These are phyloP conservation scores for Ceratocystis ficicola DNA, from an alignment of 2,329 filamentous ascomycete genomes.

Conservation along the genomic window DNA sequence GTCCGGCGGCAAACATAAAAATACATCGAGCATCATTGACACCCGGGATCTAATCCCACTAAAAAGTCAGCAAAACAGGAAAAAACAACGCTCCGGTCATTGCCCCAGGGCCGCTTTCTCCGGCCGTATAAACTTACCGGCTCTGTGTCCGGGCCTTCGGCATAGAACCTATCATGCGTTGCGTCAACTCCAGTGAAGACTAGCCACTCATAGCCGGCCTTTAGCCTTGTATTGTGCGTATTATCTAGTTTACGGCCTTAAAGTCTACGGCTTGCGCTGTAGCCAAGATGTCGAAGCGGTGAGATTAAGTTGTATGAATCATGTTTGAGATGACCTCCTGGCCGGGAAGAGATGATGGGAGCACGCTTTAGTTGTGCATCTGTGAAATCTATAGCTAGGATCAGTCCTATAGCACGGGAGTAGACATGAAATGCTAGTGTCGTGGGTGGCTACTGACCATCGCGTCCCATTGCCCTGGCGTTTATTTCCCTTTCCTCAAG, in stretches of 20 bases:
- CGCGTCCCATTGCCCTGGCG: slow-evolving; percentile 32
- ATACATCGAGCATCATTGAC: slow-evolving; percentile 31
- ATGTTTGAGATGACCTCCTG: slow-evolving; percentile 24
- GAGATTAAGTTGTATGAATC: slow-evolving; percentile 24
- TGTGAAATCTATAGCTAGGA: not conserved
- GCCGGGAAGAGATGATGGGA: no score
- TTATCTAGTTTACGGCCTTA: slow-evolving; percentile 26
- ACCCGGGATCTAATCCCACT: slow-evolving; percentile 26
- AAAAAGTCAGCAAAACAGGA: slow-evolving; percentile 18
- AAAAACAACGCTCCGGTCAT: not conserved
- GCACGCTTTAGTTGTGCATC: not conserved
- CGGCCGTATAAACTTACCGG: not conserved
- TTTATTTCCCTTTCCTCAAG: slow-evolving; percentile 31
- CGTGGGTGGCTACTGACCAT: slow-evolving; percentile 24
- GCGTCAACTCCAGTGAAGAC: slow-evolving; percentile 26
- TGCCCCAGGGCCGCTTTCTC: no score
- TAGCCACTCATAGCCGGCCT: slow-evolving; percentile 28
- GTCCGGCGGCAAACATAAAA: slow-evolving; percentile 27
- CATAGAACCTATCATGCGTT: slow-evolving; percentile 22
- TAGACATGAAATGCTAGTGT: not conserved
- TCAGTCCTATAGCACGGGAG: no score
- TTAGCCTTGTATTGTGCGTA: slow-evolving; percentile 24
- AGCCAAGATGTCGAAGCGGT: slow-evolving; percentile 23
- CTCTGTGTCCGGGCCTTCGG: slow-evolving; percentile 12
- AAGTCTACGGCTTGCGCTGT: slow-evolving; percentile 26